A percentile compares a stretch with the other conserved stretches of the same genome.
These are phyloP conservation scores for Aspergillus niger DNA, from an alignment of 2,329 filamentous ascomycete species.

Conservation along the genomic window DNA sequence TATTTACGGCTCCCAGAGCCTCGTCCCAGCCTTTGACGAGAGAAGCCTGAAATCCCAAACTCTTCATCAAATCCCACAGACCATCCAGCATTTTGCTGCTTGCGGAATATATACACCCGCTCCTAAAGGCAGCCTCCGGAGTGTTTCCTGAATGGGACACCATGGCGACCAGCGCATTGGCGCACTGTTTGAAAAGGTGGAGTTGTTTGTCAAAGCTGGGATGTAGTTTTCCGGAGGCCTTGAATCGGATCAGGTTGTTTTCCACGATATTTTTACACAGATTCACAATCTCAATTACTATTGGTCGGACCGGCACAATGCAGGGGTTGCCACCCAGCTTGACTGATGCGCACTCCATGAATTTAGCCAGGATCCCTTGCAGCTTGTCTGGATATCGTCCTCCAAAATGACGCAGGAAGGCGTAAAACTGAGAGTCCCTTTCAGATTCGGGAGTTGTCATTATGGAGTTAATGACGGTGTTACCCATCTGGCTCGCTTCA, in stretches of 20 bases:
- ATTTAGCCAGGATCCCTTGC: neutral
- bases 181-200: slow-evolving; percentile 10
- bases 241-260: slow-evolving; percentile 17
- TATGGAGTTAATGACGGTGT: neutral
- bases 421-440: slow-evolving; percentile 4
- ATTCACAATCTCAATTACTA: slow-evolving; percentile 12
- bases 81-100: slow-evolving; percentile 13
- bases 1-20: neutral
- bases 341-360: neutral
- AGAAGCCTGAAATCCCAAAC: neutral
- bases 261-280: slow-evolving; percentile 19
- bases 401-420: slow-evolving; percentile 4
- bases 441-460: neutral
- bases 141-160: neutral
- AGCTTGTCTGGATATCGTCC: neutral
- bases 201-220: slow-evolving; percentile 12
- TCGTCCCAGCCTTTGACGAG: too few relatives aligned
- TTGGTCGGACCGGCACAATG: neutral
- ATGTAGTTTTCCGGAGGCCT: slow-evolving; percentile 9
- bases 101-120: slow-evolving; percentile 20
- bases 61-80: neutral
- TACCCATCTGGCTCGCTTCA: neutral
- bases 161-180: neutral
- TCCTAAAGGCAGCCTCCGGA: slow-evolving; percentile 13
- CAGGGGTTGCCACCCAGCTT: neutral